These are phyloP conservation scores for Urtica urens DNA, from an alignment of 306 rosid genomes.

Conservation along the genomic window DNA sequence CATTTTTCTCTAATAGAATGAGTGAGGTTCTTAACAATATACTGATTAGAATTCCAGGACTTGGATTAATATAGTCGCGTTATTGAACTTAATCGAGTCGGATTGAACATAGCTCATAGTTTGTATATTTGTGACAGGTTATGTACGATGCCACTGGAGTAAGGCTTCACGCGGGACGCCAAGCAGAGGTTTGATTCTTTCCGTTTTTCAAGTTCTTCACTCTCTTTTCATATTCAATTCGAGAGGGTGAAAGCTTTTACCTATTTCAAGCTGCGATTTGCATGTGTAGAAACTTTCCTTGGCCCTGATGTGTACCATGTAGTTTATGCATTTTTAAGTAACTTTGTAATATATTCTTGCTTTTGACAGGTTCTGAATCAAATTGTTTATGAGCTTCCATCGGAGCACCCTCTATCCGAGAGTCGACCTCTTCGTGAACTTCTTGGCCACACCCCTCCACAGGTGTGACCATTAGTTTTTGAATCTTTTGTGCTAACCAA, in stretches of 20 bases:
- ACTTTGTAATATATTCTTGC: constrained; percentile 5
- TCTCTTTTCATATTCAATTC: constrained; percentile 3
- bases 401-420: constrained; percentile 96
- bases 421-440: constrained; percentile 94
- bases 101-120: constrained; percentile 4
- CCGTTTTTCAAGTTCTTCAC: constrained; percentile 6
- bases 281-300: constrained; percentile 1
- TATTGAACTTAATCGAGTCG: too few relatives aligned
- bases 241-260: constrained; percentile 6
- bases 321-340: too few relatives aligned
- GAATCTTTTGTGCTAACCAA: constrained; percentile 13
- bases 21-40: too few relatives aligned
- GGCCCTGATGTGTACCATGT: constrained; percentile 5
- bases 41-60: too few relatives aligned
- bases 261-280: background rate
- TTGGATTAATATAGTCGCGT: too few relatives aligned
- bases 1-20: too few relatives aligned
- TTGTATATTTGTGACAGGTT: constrained; percentile 50
- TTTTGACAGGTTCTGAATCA: constrained; percentile 68
- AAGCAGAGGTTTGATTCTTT: constrained; percentile 79
- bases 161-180: constrained; percentile 98
- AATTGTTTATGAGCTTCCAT: constrained; percentile 92
- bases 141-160: constrained; percentile 99
- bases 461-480: constrained; percentile 37
- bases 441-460: constrained; percentile 97